A percentile compares a stretch with the other conserved stretches of the same genome.
phyloP scores from a whole-genome alignment of 164 flowering plant genomes.

The Vitis cinerea region DNA sequence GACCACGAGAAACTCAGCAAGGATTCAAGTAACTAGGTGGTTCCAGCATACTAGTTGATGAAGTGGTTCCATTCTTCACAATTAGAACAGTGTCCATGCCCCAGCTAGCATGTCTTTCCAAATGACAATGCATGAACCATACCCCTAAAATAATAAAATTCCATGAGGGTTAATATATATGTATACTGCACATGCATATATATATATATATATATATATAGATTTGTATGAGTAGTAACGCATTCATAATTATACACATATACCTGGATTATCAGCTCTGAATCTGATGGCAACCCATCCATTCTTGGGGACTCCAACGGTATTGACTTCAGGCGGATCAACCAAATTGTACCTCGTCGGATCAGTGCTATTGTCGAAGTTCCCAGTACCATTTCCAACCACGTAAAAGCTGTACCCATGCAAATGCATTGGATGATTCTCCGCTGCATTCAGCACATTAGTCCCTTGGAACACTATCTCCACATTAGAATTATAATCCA shows the following conservation, averaged over 20 bases:
- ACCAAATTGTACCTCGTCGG: constrained; percentile 19
- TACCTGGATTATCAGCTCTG: constrained; percentile 24
- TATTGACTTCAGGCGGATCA: constrained; percentile 21
- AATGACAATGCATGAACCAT: constrained; percentile 11
- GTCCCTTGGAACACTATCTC: constrained; percentile 24
- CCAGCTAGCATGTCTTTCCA: constrained; percentile 6
- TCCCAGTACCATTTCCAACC: constrained; percentile 22
- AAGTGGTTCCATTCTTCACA: constrained; percentile 4
- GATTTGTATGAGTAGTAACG: neutral
- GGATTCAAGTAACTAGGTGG: neutral
- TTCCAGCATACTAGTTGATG: constrained; percentile 4
- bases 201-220: neutral
- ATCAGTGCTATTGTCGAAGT: constrained; percentile 11
- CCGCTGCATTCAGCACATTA: constrained; percentile 4
- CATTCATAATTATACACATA: no score
- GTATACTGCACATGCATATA: neutral
- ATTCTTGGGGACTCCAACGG: constrained; percentile 19
- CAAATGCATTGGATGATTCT: constrained; percentile 25
- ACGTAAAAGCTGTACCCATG: constrained; percentile 27
- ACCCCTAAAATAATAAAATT: neutral
- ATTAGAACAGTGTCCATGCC: constrained; percentile 8
- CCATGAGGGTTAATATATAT: no score
- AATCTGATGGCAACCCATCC: constrained; percentile 28
- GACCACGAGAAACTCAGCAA: no score
- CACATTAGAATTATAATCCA: constrained; percentile 12